Evolutionary conservation across 768 basidiomycete species (phyloP).

Genomic region (Calocera viscosa): DNA sequence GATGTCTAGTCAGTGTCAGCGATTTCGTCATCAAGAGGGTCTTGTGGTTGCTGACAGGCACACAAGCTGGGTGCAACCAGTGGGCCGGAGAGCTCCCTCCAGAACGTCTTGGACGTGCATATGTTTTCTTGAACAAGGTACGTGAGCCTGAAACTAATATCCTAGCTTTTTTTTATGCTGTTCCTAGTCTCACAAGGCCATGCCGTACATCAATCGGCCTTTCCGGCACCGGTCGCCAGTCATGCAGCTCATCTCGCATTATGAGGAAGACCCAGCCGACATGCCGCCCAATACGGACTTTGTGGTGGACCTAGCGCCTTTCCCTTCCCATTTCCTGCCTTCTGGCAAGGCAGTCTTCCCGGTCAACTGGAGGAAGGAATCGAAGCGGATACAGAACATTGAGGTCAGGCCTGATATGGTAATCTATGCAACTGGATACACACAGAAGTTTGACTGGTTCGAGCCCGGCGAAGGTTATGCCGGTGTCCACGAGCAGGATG

Average conservation of each 20-base stretch:
- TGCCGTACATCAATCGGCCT: constrained; percentile 50
- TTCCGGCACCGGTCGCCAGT: constrained; percentile 35
- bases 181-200: constrained; percentile 40
- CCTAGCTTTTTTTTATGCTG: not conserved
- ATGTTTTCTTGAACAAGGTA: constrained; percentile 52
- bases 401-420: constrained; percentile 38
- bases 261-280: constrained; percentile 46
- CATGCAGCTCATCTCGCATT: constrained; percentile 40
- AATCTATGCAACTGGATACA: constrained; percentile 40
- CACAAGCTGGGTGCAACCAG: constrained; percentile 45
- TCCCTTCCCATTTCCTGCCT: constrained; percentile 36
- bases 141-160: not conserved
- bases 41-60: constrained; percentile 49
- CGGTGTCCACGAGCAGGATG: constrained; percentile 33
- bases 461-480: constrained; percentile 32
- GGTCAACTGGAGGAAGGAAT: constrained; percentile 33
- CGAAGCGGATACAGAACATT: constrained; percentile 30
- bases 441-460: constrained; percentile 34
- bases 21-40: constrained; percentile 50
- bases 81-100: constrained; percentile 49
- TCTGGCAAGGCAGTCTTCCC: constrained; percentile 39
- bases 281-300: constrained; percentile 35
- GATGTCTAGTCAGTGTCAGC: constrained; percentile 19
- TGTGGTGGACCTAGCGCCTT: constrained; percentile 44
- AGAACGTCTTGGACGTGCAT: constrained; percentile 45